Base-by-base conservation (phyloP, 805 yeast genomes). In the Candida verbasci region DNA sequence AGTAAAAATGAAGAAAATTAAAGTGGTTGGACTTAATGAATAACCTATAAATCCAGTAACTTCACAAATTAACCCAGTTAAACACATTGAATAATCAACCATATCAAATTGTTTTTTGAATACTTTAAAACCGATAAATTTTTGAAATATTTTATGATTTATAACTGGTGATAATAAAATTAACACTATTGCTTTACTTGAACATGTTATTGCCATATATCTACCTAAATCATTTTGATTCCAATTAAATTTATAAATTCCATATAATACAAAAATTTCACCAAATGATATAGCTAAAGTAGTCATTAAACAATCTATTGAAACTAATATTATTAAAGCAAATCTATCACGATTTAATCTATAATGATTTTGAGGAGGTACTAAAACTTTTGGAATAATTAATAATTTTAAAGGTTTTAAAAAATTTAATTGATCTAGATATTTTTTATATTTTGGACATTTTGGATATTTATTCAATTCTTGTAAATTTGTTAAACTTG, bases 171-270 rank as follows among this genome's bases (percentile, higher is more conserved):
- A 66, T 10, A 78, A 34, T 0, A 72, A 35, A 10, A 80, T 63
- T 31, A 84, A 53, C 0, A 70, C 64, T 0, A 68, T 17, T 0
- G 85, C 76, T 43, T 74, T 65, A 2, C 72, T 52, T 2, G 75
- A 40, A 40, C 82, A 80, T 1, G 70, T 42, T 1, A 72, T 42
- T 0, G 85, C 76, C 35, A 82, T 56, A 34, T 72, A 72, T 35
- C 70, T 68, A 4, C 87, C 84, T 33, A 82, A 52, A 23, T 69
- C 69, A 3, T 62, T 68, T 15, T 82, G 66, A 9, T 53, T 54
- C 82, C 88, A 79, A 21, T 64, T 42, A 51, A 73, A 81, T 25
- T 48, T 52, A 47, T 62, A 76, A 3, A 79, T 70, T 0, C 79
- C 74, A 46, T 73, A 82, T 12, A 82, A 51, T 1, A 78, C 54